phyloP scores from a whole-genome alignment of 352 stramenopile genomes.

The Hyaloperonospora brassicae region DNA sequence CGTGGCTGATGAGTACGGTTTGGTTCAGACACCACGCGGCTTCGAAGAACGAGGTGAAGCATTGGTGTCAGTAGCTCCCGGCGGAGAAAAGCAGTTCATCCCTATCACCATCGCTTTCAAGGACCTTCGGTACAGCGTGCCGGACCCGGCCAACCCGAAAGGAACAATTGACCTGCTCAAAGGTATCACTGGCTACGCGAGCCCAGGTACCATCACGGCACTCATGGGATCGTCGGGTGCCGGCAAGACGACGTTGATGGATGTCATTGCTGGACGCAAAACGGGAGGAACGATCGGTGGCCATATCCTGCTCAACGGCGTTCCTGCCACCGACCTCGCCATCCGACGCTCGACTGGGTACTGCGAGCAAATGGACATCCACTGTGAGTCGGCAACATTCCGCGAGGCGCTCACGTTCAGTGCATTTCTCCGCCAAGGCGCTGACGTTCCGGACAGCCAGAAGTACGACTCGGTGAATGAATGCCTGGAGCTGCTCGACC shows the following conservation, averaged over 20 bases:
- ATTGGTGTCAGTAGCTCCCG: constrained; percentile 5
- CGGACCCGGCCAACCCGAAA: constrained; percentile 15
- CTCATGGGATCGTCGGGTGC: constrained; percentile 18
- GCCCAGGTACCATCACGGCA: constrained; percentile 13
- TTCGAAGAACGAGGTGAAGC: background rate
- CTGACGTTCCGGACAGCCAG: constrained; percentile 26
- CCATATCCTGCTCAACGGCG: constrained; percentile 33
- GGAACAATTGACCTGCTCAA: constrained; percentile 17
- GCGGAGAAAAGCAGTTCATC: constrained; percentile 7
- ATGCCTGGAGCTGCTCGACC: constrained; percentile 17
- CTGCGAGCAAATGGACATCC: constrained; percentile 79
- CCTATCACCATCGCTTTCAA: constrained; percentile 15
- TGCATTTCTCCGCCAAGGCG: constrained; percentile 21
- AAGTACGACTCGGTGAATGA: constrained; percentile 26
- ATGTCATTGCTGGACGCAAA: constrained; percentile 17
- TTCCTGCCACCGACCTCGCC: constrained; percentile 40
- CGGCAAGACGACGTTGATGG: constrained; percentile 19
- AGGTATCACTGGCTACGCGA: constrained; percentile 13
- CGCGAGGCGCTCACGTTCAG: constrained; percentile 48
- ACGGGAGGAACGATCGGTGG: constrained; percentile 11
- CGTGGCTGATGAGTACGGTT: constrained; percentile 2
- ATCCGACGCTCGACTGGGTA: constrained; percentile 48
- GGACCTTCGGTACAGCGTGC: constrained; percentile 15
- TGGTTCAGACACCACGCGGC: constrained; percentile 8
- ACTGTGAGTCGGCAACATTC: constrained; percentile 79